phyloP scores from a whole-genome alignment of 192 early-diverging fungal genomes.

The Linnemannia exigua region DNA sequence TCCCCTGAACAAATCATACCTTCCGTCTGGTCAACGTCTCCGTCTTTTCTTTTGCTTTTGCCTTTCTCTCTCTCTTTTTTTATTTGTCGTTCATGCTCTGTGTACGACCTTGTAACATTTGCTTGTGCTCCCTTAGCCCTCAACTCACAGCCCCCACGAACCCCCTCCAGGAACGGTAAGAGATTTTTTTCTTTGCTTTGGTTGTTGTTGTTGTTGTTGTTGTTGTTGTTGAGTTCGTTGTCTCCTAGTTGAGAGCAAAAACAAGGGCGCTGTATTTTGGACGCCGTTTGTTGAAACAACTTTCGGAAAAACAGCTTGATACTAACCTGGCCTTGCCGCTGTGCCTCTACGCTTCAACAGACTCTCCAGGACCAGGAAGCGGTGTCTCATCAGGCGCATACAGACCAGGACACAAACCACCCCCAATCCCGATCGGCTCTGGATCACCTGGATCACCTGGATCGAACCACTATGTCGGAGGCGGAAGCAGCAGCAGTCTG shows the following conservation, averaged over 20 bases:
- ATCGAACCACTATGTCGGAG: background rate
- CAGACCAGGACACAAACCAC: slow-evolving; percentile 54
- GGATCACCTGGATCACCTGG: slow-evolving; percentile 17
- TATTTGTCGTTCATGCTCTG: background rate
- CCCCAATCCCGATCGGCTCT: slow-evolving; percentile 32
- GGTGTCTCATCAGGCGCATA: slow-evolving; percentile 47
- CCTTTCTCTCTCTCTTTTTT: slow-evolving; percentile 8
- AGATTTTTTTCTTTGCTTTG: background rate
- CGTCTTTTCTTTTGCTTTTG: background rate
- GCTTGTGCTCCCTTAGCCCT: slow-evolving; percentile 5
- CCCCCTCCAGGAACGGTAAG: slow-evolving; percentile 45
- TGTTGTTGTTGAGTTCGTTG: background rate
- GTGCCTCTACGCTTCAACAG: background rate
- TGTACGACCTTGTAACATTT: background rate
- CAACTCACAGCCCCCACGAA: slow-evolving; percentile 31
- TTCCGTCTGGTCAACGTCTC: background rate
- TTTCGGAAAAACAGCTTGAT: background rate
- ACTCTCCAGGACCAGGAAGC: slow-evolving; percentile 15
- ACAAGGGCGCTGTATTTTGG: background rate
- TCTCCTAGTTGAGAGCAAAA: background rate
- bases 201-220: background rate
- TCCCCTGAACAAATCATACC: background rate
- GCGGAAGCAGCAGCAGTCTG: background rate
- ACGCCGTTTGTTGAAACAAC: background rate
- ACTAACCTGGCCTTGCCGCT: background rate